Percentiles rank a stretch among this genome's conserved stretches.
Conservation (phyloP, 495 filamentous ascomycete species). For the Trichoderma reesei region DNA sequence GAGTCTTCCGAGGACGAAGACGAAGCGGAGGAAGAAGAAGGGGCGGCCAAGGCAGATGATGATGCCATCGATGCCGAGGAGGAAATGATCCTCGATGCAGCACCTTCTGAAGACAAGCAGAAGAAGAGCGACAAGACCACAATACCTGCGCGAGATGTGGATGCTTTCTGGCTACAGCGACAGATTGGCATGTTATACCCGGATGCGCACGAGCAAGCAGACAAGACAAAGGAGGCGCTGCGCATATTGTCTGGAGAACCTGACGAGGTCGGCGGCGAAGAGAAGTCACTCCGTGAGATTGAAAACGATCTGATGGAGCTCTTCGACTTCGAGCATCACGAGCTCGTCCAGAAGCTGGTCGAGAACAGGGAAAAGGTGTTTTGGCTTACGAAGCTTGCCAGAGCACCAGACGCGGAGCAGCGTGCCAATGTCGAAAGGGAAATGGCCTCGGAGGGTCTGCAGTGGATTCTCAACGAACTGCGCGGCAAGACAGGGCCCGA, state of each 20-base stretch:
- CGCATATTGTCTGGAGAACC: slow-evolving; percentile 66
- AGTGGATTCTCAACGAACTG: slow-evolving; percentile 77
- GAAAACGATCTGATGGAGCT: slow-evolving; percentile 98
- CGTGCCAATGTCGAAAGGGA: slow-evolving; percentile 72
- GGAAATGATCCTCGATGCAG: slow-evolving; percentile 74
- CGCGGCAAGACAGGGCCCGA: slow-evolving; percentile 44
- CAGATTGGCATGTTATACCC: slow-evolving; percentile 80
- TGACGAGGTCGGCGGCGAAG: slow-evolving; percentile 62
- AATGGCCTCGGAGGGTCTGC: slow-evolving; percentile 82
- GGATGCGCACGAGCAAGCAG: slow-evolving; percentile 83
- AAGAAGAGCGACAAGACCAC: slow-evolving; percentile 47
- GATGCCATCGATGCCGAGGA: slow-evolving; percentile 64
- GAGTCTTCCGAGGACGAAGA: slow-evolving; percentile 60
- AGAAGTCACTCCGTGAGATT: slow-evolving; percentile 77
- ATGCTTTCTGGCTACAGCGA: slow-evolving; percentile 94
- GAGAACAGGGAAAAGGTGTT: slow-evolving; percentile 84
- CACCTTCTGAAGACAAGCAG: slow-evolving; percentile 26
- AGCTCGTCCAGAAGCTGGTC: slow-evolving; percentile 86
- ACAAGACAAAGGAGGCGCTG: slow-evolving; percentile 73
- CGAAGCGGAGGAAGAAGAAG: slow-evolving; percentile 43
- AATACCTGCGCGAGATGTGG: slow-evolving; percentile 76
- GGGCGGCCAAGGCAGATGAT: slow-evolving; percentile 39
- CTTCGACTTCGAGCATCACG: slow-evolving; percentile 93
- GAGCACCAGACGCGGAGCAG: slow-evolving; percentile 71
- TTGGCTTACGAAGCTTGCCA: slow-evolving; percentile 86